Base-by-base conservation (phyloP, 305 asterid genomes). In the Euphrasia arctica region DNA sequence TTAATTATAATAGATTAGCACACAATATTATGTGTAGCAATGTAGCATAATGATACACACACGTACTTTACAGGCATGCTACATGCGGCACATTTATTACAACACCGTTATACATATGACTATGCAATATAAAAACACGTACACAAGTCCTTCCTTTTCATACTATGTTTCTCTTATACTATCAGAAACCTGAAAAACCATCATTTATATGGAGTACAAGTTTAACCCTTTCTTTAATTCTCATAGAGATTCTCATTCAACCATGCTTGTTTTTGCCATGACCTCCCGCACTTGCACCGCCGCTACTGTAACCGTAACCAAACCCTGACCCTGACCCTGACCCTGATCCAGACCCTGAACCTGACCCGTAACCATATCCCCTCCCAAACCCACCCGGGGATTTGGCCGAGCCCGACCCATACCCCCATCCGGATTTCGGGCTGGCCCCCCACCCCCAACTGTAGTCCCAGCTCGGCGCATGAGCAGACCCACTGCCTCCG, bases 281-380 rank as follows among this genome's bases (percentile, higher is more conserved):
- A 12, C 95, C 88, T 5, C 78, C 69, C 0, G 79, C 90, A 12
- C 27, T 80, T 63, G 76, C 86, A n/a, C 82, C 85, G 12, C 95
- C 90, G 1, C 83, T 71, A 0, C 87, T 83, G 3, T 70, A 79
- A 3, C 96, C 91, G 61, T 54, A 82, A 0, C 95, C 96, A 7
- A 6, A 79, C 5, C 86, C 83, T 0, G 78, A 70, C 3, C 86
- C 83, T 0, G 80, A 74, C 0, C 85, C 42, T 6, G 42, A 70
- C 3, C 86, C 83, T 0, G 80, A 74, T 0, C 85, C 43, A 1
- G 43, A 54, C 22, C 88, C 85, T 0, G 67, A 11, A 1, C 85
- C 88, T 1, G 50, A 75, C 18, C 88, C 88, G 4, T 45, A 77
- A 0, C 88, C 85, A 0, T 41, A 75, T 0, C 88, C 85, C 56